Base-by-base conservation (phyloP, 2,329 filamentous ascomycete genomes). In the Neofusicoccum laricinum region DNA sequence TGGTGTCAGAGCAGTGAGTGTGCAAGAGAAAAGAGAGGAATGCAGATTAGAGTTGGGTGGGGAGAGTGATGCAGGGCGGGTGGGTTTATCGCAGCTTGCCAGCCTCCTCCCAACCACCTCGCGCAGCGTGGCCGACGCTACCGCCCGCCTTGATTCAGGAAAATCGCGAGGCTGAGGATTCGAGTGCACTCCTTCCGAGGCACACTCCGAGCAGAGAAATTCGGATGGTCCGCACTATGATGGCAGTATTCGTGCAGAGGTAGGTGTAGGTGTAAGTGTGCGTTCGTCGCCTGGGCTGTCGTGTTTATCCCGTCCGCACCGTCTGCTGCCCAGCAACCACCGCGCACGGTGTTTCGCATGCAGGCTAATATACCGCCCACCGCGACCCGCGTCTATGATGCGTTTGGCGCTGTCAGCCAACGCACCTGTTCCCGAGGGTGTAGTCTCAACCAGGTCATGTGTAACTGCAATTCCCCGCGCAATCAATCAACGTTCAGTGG, bases 71-170 rank as follows among this genome's bases (percentile, higher is more conserved):
- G 61, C 49, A 55, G 41, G 49, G 57, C 43, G 57, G 57, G 57
- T 48, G 57, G 57, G 57, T 61, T 48, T 61, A 61, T 61, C 43
- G 57, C 50, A 48, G 43, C 57, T 61, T 32, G 32, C 21, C 57
- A 43, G 38, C 61, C 61, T 51, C 59, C 59, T 62, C 40, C 41
- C 55, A 46, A 59, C 46, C 59, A 32, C 59, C 58, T 25, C 59
- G 30, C 43, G 32, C 43, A n/a, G 43, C 57, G 43, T 49, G 57
- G 57, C 57, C 57, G 32, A 61, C 43, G 43, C 57, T 48, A 21
- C 30, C 57, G n/a, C 32, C 57, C 57, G 32, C 32, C 43, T 61
- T 46, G 41, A 15, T 46, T 38, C 17, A 61, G 19, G 41, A 61
- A 59, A 61, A n/a, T 48, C 43, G 46, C 32, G 43, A 53, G 61